phyloP scores from a whole-genome alignment of 805 yeast species.

The Ogataea salicorniae region DNA sequence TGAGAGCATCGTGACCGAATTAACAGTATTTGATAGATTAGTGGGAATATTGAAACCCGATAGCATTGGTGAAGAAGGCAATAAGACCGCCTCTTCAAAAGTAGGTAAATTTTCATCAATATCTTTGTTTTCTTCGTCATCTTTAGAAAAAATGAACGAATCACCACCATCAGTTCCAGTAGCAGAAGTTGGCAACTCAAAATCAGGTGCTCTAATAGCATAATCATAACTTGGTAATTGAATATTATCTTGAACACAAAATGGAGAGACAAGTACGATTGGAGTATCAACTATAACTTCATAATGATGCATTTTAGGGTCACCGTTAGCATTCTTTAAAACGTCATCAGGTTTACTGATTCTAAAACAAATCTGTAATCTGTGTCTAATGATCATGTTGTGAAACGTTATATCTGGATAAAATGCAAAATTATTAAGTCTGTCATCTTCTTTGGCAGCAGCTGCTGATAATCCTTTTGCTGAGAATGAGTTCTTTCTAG shows the following conservation, averaged over 20 bases:
- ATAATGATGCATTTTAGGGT: slow-evolving; percentile 58
- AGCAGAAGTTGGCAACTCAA: slow-evolving; percentile 6
- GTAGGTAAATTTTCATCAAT: slow-evolving; percentile 41
- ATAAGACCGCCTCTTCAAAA: slow-evolving; percentile 58
- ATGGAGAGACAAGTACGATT: slow-evolving; percentile 45
- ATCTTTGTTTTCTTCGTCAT: slow-evolving; percentile 1
- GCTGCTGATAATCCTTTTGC: slow-evolving; percentile 6
- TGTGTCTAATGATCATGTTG: slow-evolving; percentile 58
- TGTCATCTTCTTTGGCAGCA: slow-evolving; percentile 14
- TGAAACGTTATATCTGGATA: slow-evolving; percentile 62
- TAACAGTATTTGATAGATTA: slow-evolving; percentile 29
- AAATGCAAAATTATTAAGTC: slow-evolving; percentile 27
- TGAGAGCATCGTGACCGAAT: slow-evolving; percentile 26
- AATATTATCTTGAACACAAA: slow-evolving; percentile 27
- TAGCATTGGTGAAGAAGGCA: slow-evolving; percentile 42
- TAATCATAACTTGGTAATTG: slow-evolving; percentile 37
- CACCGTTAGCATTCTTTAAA: slow-evolving; percentile 25
- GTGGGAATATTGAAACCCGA: slow-evolving; percentile 31
- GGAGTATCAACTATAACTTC: slow-evolving; percentile 82
- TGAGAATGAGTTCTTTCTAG: slow-evolving; percentile 11
- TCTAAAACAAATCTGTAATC: slow-evolving; percentile 66
- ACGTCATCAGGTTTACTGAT: slow-evolving; percentile 56
- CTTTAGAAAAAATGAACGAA: slow-evolving; percentile 4
- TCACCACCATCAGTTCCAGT: neutral
- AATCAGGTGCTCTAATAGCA: slow-evolving; percentile 21